Evolutionary conservation across 2,329 filamentous ascomycete species (phyloP).

Genomic region (Fusarium sp.): DNA sequence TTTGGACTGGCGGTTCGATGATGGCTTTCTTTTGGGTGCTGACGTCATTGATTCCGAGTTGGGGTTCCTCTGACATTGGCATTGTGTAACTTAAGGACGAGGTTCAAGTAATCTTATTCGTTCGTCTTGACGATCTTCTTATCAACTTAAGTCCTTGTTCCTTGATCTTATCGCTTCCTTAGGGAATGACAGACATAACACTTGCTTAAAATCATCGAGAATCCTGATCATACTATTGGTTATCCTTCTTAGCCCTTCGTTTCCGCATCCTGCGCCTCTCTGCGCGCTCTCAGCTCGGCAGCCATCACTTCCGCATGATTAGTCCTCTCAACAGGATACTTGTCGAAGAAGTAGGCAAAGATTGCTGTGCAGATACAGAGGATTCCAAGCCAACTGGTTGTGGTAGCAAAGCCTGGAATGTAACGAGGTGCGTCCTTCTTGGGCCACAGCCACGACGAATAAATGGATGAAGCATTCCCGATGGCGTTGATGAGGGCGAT

Average conservation of each 20-base stretch:
- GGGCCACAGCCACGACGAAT: slow-evolving; percentile 18
- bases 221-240: no score
- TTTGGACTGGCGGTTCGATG: slow-evolving; percentile 6
- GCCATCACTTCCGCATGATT: slow-evolving; percentile 4
- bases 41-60: neutral
- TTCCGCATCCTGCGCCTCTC: neutral
- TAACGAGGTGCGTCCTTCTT: slow-evolving; percentile 19
- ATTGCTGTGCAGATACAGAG: neutral
- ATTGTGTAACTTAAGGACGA: no score
- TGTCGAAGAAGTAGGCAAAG: slow-evolving; percentile 4
- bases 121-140: no score
- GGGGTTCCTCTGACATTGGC: neutral
- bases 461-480: slow-evolving; percentile 17
- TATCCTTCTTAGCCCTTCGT: neutral
- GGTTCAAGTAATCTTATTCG: neutral
- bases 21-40: neutral
- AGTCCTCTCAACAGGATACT: slow-evolving; percentile 5
- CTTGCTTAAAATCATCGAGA: no score
- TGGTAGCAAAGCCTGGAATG: slow-evolving; percentile 17
- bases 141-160: no score
- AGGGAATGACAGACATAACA: no score
- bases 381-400: slow-evolving; percentile 5
- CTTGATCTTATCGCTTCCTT: no score
- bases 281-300: neutral
- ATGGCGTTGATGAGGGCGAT: slow-evolving; percentile 5